Base-by-base conservation (phyloP, 2,329 filamentous ascomycete genomes). In the Colletotrichum chlorophyti region DNA sequence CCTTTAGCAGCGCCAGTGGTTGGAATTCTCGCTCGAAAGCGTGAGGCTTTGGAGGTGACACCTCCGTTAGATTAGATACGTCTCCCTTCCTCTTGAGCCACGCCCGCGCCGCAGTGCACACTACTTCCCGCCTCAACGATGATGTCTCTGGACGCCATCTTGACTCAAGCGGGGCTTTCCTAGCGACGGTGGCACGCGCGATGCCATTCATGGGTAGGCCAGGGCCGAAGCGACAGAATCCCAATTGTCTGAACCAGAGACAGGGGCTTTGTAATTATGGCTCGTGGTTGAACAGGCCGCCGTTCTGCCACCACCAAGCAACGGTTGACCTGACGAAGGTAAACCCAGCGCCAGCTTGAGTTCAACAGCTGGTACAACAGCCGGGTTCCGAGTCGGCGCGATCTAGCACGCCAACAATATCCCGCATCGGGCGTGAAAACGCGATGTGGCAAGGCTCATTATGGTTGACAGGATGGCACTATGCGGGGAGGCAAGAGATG, bases 131-230 rank as follows among this genome's bases (percentile, higher is more conserved):
- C 21, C 27, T 24, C 17, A 31, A 24, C 23, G 23, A 48, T 43
- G n/a, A 43, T 37, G 32, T 23, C 21, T 54, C 49, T 42, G 26
- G 49, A 12, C 42, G 29, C 35, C 11, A 48, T 42, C 47, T 24
- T 35, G 50, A 42, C 17, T 35, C 50, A 37, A 43, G 35, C 31
- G 23, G 14, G 34, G 43, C 40, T 35, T 59, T 31, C 19, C 50
- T 54, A 55, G 31, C 26, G 14, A 55, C 49, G 38, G 42, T 54
- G 43, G 41, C 35, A 47, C 47, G n/a, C 48, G 26, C 41, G 40
- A 43, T 15, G 37, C 32, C n/a, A 34, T 34, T 7, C 11, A 21
- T 43, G 32, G 41, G 7, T 29, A 31, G 53, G 17, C 12, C 31
- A 31, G 37, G 47, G 27, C 17, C n/a, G 38, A n/a, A 10, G 17